Evolutionary conservation across 2,329 filamentous ascomycete genomes (phyloP).

Genomic region (Calonectria hongkongensis): DNA sequence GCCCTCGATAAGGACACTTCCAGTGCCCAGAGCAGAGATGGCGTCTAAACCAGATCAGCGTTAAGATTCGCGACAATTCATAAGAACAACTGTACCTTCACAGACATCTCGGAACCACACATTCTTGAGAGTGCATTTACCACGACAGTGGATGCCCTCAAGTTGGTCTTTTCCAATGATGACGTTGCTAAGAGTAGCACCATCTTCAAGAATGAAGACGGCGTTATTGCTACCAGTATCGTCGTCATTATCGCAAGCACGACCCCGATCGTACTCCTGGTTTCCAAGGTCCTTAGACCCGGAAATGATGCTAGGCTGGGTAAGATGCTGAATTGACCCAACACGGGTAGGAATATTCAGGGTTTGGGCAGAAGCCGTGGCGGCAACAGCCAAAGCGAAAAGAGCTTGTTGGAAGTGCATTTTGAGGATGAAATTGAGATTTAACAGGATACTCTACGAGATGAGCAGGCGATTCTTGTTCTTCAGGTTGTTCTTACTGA

Average conservation of each 20-base stretch:
- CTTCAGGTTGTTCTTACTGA: too few relatives aligned
- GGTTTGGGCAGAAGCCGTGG: constrained; percentile 20
- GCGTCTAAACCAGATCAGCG: constrained; percentile 4
- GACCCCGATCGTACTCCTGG: constrained; percentile 30
- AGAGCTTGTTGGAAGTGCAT: constrained; percentile 27
- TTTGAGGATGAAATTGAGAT: background rate
- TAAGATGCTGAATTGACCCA: constrained; percentile 5
- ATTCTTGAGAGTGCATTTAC: constrained; percentile 57
- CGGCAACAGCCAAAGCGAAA: constrained; percentile 9
- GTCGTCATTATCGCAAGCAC: constrained; percentile 16
- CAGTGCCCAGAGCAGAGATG: constrained; percentile 30
- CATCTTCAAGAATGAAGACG: constrained; percentile 44
- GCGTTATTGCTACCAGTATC: constrained; percentile 28
- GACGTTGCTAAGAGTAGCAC: constrained; percentile 18
- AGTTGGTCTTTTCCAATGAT: constrained; percentile 46
- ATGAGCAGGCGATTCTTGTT: too few relatives aligned
- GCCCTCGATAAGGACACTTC: constrained; percentile 32
- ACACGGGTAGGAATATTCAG: constrained; percentile 29
- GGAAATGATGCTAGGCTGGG: constrained; percentile 11
- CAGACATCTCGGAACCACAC: constrained; percentile 63
- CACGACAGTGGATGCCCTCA: constrained; percentile 54
- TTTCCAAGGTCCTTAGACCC: constrained; percentile 17
- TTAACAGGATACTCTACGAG: too few relatives aligned
- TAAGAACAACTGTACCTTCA: constrained; percentile 45
- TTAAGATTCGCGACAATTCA: background rate